A percentile compares a stretch with the other conserved stretches of the same genome.
Conservation (phyloP, 1,284 basidiomycete species). For the Salmacisia buchloeana region DNA sequence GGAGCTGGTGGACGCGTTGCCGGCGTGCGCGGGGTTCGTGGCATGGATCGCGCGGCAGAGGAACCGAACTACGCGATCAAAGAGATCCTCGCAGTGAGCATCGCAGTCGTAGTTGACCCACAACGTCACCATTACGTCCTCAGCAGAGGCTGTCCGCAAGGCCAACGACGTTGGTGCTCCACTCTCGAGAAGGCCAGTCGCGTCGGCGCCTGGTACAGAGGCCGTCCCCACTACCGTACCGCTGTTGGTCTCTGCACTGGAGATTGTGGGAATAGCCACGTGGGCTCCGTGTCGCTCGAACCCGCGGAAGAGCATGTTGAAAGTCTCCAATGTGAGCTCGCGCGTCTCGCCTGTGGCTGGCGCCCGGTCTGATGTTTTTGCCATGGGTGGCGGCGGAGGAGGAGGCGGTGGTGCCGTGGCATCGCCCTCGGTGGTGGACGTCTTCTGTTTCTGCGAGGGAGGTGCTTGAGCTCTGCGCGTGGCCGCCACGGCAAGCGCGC, state of each 20-base stretch:
- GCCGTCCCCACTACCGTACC: no score
- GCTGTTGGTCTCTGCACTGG: neutral
- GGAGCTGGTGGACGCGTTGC: constrained; percentile 9
- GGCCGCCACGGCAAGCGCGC: constrained; percentile 35
- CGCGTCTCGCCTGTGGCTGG: constrained; percentile 66
- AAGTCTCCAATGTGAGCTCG: constrained; percentile 81
- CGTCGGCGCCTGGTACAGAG: no score
- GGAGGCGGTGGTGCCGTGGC: constrained; percentile 56
- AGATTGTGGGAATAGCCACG: neutral
- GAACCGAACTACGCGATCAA: constrained; percentile 84
- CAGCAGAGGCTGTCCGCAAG: neutral
- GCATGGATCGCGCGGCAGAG: constrained; percentile 56
- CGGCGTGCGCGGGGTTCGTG: neutral
- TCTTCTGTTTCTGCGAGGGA: constrained; percentile 29
- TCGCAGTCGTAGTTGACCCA: constrained; percentile 97
- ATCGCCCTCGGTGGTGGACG: neutral
- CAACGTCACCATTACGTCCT: constrained; percentile 64
- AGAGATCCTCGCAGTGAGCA: constrained; percentile 90
- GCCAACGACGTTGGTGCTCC: neutral
- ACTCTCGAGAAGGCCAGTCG: neutral
- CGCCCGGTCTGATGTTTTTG: constrained; percentile 62
- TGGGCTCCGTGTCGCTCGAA: neutral
- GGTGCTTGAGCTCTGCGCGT: constrained; percentile 6
- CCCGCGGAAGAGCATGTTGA: constrained; percentile 65
- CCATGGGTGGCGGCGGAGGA: constrained; percentile 57